Conservation (phyloP, 1,139 yeast species). For the Taphrina betulina region DNA sequence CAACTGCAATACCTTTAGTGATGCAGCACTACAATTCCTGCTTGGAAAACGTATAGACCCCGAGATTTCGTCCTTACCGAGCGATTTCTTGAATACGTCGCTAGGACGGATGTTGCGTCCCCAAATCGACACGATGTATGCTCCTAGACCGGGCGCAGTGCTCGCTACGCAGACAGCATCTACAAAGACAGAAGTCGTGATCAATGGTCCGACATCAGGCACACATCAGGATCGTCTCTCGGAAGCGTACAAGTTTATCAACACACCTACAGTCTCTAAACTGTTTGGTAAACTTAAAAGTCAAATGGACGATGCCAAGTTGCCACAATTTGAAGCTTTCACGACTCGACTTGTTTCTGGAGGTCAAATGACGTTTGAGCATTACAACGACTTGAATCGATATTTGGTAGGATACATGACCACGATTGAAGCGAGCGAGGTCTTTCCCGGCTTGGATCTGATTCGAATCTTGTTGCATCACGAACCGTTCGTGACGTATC, state of each 20-base stretch:
- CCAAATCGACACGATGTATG: constrained; percentile 41
- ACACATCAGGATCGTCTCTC: neutral
- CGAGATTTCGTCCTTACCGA: constrained; percentile 55
- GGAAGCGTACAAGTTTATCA: constrained; percentile 11
- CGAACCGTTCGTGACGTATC: neutral
- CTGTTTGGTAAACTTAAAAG: constrained; percentile 10
- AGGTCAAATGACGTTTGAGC: neutral
- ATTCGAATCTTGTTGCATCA: constrained; percentile 9
- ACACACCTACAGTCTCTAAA: constrained; percentile 24
- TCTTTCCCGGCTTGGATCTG: constrained; percentile 19
- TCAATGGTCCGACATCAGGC: constrained; percentile 26
- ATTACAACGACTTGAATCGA: neutral
- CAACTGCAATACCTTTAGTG: constrained; percentile 69
- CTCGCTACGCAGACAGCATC: neutral
- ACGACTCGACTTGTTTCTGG: neutral
- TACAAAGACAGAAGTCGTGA: constrained; percentile 1
- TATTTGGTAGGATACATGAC: constrained; percentile 3
- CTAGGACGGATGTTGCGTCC: constrained; percentile 55
- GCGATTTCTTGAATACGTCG: constrained; percentile 59
- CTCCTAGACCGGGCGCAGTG: constrained; percentile 4
- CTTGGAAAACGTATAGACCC: constrained; percentile 56
- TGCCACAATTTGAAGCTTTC: neutral
- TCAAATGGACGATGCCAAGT: neutral
- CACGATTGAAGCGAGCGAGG: neutral
- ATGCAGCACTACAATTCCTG: constrained; percentile 58